Percentiles rank a stretch among this genome's conserved stretches.
Evolutionary conservation across 176 grass and related monocot genomes (phyloP).

Genomic region (Cenchrus purpureus): DNA sequence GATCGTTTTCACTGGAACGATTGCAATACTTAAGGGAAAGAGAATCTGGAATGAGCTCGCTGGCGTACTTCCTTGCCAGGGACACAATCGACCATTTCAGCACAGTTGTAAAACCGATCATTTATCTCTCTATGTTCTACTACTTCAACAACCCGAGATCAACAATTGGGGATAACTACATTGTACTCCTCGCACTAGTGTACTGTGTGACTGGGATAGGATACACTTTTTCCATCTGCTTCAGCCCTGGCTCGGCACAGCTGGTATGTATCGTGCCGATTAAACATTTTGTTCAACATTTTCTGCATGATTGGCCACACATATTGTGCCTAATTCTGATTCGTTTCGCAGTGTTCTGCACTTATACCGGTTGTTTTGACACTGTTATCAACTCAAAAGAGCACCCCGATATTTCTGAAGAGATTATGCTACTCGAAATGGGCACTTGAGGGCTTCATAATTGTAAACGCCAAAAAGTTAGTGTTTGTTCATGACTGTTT

Average conservation of each 20-base stretch:
- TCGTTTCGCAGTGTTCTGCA: conserved; percentile 67
- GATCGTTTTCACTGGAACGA: conserved; percentile 73
- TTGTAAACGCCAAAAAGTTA: conserved; percentile 73
- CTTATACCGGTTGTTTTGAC: conserved; percentile 77
- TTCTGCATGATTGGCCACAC: conserved; percentile 20
- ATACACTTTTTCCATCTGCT: conserved; percentile 84
- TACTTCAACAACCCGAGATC: conserved; percentile 90
- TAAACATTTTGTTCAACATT: not conserved
- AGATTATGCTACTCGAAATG: conserved; percentile 82
- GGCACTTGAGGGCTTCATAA: conserved; percentile 83
- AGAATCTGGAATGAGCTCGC: conserved; percentile 79
- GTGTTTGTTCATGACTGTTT: not conserved
- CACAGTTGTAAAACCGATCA: conserved; percentile 71
- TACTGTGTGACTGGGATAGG: conserved; percentile 90
- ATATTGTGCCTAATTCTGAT: not conserved
- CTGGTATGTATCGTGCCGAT: conserved; percentile 44
- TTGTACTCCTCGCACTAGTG: conserved; percentile 70
- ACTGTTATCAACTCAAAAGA: conserved; percentile 63
- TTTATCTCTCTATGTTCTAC: conserved; percentile 96
- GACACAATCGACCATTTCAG: conserved; percentile 89
- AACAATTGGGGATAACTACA: conserved; percentile 55
- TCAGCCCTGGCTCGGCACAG: conserved; percentile 76
- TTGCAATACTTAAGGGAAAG: conserved; percentile 78
- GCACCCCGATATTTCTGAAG: conserved; percentile 53
- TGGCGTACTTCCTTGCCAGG: conserved; percentile 80